Base-by-base conservation (phyloP, 768 basidiomycete species). In the Russula earlei region DNA sequence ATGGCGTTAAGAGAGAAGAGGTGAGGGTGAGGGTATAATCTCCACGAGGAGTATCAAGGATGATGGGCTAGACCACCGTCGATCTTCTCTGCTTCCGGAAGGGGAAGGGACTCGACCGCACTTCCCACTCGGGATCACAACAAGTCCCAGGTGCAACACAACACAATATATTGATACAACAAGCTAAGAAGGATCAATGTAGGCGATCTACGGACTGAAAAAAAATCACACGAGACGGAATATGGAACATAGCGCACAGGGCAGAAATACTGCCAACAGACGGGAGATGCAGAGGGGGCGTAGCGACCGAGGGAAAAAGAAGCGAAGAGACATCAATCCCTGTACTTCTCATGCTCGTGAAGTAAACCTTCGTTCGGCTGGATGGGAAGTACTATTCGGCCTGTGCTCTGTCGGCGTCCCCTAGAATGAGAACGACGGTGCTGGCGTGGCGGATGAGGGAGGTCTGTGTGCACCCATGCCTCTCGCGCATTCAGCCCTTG, bases 401-500 rank as follows among this genome's bases (percentile, higher is more conserved):
- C 66, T 9, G 37, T 20, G 19, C 52, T 54, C 15, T 54, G 29
- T 59, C 68, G 52, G 49, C 52, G 56, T 41, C 56, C 41, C 22
- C 55, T 62, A 29, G 54, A 56, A 44, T 61, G 66, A 37, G 62
- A 54, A 33, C 60, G 66, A 41, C 63, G 69, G 46, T 52, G 69
- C 52, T 56, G 66, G 60, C 60, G 67, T 55, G 49, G 61, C 19
- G 53, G 67, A 61, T 54, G 66, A 54, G 52, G 24, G 29, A 25
- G 40, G 36, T 37, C 46, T 17, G 53, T 43, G 5, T 71, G 64
- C 54, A 89, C 72, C 87, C 86, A 87, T 10, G 82, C 85, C 63
- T 86, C 85, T 49, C 74, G 79, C 27, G 77, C 75, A 19, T 79
- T 72, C 41, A 83, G 62, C 34, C 75, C 72, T 19, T 72, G 67